Evolutionary conservation across 2,329 filamentous ascomycete species (phyloP), one percentile per base, ranked within the genome.

Genomic region (Scedosporium apiospermum): DNA sequence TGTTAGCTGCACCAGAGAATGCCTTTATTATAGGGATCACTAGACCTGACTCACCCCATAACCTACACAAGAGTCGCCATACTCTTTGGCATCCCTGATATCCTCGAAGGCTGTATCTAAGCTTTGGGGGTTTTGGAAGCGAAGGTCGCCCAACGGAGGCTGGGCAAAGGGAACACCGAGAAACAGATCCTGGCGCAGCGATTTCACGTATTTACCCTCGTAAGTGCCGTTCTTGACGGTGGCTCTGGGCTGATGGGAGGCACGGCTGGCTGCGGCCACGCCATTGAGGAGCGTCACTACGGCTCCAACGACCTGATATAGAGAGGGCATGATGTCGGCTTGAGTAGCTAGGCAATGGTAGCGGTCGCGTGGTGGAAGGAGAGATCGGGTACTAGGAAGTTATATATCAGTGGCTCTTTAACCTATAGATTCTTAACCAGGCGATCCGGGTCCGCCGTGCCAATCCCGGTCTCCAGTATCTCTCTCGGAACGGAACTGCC

Each of bases 121-220:
- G 1, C 80, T 69, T 65, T 80, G 75, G 0, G 84, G 82, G 2
- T 78, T 66, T 0, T 74, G 74, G 65, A 86, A 85, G 4, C 85
- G 79, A 1, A 80, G 79, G 26, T 78, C 71, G 0, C 82, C 82
- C 34, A 82, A 77, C 2, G 74, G 71, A n/a, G 73, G 71, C 64
- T 82, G 78, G 3, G 83, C 84, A 68, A 81, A 87, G 0, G 83
- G 84, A 1, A 87, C 78, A 2, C 80, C 80, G 3, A 82, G 70
- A 68, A 83, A 84, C 63, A 78, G 73, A 65, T 84, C 81, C 58
- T 82, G 80, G 27, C 75, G 6, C 38, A 42, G 38, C 38, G 38
- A 42, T 16, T 6, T 16, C 6, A 42, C 38, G 16, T 42, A 42
- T 42, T 42, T 42, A 42, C 38, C 38, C 38, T 42, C 38, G n/a